A percentile compares a stretch with the other conserved stretches of the same genome.
These are phyloP conservation scores for Ananas comosus DNA, from an alignment of 176 grass and related monocot genomes.

Conservation along the genomic window DNA sequence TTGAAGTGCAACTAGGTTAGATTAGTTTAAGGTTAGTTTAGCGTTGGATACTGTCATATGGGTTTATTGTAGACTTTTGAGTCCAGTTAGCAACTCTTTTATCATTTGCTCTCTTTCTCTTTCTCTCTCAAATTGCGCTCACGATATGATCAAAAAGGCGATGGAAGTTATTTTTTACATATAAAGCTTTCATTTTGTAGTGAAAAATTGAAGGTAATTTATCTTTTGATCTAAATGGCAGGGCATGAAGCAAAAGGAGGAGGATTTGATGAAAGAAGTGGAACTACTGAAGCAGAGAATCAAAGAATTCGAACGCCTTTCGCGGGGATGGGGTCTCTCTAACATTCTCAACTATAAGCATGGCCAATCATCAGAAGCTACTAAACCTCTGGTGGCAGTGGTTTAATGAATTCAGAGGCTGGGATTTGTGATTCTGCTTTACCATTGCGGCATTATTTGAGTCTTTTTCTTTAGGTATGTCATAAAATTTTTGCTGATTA, in stretches of 20 bases:
- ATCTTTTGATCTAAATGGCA: conserved; percentile 21
- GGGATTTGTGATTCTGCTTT: background rate
- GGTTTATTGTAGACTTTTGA: too few species aligned
- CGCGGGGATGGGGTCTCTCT: conserved; percentile 21
- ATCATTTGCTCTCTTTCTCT: too few species aligned
- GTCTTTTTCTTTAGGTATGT: background rate
- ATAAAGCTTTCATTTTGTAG: background rate
- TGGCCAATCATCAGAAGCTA: conserved; percentile 17
- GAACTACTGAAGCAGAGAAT: conserved; percentile 46
- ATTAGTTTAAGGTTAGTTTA: too few species aligned
- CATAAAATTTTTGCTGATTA: background rate
- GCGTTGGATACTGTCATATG: too few species aligned
- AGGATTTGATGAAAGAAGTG: conserved; percentile 44
- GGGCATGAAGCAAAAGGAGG: conserved; percentile 54
- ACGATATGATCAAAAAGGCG: too few species aligned
- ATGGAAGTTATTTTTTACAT: too few species aligned
- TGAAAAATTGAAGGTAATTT: background rate
- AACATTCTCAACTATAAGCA: conserved; percentile 23
- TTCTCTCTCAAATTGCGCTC: too few species aligned
- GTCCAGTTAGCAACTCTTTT: too few species aligned
- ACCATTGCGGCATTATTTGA: background rate
- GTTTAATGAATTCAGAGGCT: conserved; percentile 8
- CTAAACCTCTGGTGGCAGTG: conserved; percentile 13
- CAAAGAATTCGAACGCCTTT: conserved; percentile 45
- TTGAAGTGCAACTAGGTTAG: too few species aligned